Conservation (phyloP, 768 basidiomycete species). For the Pholiota molesta region DNA sequence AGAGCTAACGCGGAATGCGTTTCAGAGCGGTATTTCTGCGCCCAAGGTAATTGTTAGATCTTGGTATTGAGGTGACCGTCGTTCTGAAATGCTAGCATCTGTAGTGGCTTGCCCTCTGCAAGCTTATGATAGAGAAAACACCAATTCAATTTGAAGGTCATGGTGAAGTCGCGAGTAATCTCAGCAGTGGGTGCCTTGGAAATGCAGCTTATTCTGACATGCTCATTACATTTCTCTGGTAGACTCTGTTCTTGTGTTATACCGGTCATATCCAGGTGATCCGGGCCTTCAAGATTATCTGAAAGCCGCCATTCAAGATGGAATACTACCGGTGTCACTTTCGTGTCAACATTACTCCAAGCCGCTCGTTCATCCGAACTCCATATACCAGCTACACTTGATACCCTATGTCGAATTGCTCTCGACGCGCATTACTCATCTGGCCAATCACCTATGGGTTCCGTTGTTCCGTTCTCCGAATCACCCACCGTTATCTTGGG, state of each 20-base stretch:
- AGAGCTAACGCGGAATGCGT: conserved; percentile 73
- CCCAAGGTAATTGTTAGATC: conserved; percentile 47
- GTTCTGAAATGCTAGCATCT: conserved; percentile 7
- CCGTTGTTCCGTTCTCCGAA: conserved; percentile 54
- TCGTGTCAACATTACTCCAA: conserved; percentile 67
- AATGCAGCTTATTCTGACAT: background rate
- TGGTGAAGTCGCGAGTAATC: conserved; percentile 51
- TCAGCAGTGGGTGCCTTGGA: conserved; percentile 56
- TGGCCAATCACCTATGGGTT: conserved; percentile 53
- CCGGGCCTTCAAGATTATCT: conserved; percentile 69
- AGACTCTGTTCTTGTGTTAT: conserved; percentile 76
- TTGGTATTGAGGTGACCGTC: background rate
- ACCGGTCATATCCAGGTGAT: conserved; percentile 71
- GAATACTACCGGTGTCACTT: conserved; percentile 60
- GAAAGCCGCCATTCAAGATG: conserved; percentile 56
- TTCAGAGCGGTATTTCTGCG: conserved; percentile 69
- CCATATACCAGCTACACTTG: conserved; percentile 66
- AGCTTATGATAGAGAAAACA: conserved; percentile 59
- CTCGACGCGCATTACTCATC: conserved; percentile 67
- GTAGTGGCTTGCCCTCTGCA: conserved; percentile 73
- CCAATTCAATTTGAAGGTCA: conserved; percentile 35
- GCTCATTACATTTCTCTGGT: conserved; percentile 4
- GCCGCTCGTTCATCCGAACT: conserved; percentile 67
- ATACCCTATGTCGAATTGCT: conserved; percentile 68
- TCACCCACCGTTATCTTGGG: conserved; percentile 50